Conservation (phyloP, 129 eudicot genomes). For the Smallanthus sonchifolius region DNA sequence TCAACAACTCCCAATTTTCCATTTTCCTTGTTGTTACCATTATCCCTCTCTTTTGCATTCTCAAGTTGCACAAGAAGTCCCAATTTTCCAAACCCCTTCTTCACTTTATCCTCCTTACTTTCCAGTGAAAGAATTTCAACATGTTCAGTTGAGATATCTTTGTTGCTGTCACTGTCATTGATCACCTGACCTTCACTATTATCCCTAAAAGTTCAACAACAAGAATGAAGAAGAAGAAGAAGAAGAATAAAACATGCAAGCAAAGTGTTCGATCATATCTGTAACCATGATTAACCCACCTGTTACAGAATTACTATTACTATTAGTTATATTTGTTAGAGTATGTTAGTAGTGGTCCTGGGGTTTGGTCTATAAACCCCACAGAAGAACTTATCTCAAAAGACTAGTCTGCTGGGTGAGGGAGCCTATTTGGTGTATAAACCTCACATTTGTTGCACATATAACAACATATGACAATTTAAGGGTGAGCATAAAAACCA, state of each 20-base stretch:
- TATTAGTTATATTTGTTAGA: no score
- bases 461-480: no score
- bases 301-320: no score
- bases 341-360: no score
- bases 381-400: no score
- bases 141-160: conserved; percentile 14
- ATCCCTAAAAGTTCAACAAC: conserved; percentile 26
- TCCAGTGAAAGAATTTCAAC: conserved; percentile 17
- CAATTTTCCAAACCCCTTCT: conserved; percentile 11
- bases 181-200: conserved; percentile 33
- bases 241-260: conserved; percentile 10
- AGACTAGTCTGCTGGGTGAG: no score
- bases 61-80: conserved; percentile 21
- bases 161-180: conserved; percentile 21
- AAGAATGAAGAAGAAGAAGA: no score
- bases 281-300: background rate
- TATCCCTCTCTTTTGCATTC: conserved; percentile 25
- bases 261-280: conserved; percentile 2
- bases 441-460: no score
- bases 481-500: no score
- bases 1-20: conserved; percentile 19
- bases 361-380: no score
- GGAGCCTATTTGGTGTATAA: no score
- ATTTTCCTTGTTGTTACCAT: conserved; percentile 10
- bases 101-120: conserved; percentile 19